phyloP scores from a whole-genome alignment of 1,284 basidiomycete genomes.

The Ceratobasidium theobromae region DNA sequence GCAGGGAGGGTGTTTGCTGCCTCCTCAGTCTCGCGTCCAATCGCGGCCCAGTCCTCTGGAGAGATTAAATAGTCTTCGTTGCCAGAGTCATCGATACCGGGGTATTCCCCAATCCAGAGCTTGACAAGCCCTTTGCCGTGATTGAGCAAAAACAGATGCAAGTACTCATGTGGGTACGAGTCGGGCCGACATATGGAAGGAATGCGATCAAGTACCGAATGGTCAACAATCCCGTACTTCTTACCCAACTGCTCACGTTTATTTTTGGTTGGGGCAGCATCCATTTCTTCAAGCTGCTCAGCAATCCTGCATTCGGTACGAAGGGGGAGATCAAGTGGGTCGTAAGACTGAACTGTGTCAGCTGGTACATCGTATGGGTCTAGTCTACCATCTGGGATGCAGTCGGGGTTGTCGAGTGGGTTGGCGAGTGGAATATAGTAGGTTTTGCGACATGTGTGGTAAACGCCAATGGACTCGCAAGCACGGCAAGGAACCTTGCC shows the following conservation, averaged over 20 bases:
- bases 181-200: slow-evolving; percentile 16
- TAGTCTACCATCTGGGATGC: too few relatives aligned
- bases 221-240: slow-evolving; percentile 31
- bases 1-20: slow-evolving; percentile 41
- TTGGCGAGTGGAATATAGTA: slow-evolving; percentile 35
- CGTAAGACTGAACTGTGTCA: slow-evolving; percentile 21
- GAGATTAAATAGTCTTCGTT: neutral
- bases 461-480: slow-evolving; percentile 47
- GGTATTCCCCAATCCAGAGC: slow-evolving; percentile 30
- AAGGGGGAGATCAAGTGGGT: slow-evolving; percentile 46
- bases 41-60: slow-evolving; percentile 25
- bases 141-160: slow-evolving; percentile 36
- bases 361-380: neutral
- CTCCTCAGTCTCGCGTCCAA: slow-evolving; percentile 41
- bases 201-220: slow-evolving; percentile 13
- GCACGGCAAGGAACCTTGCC: slow-evolving; percentile 48
- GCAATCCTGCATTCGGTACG: slow-evolving; percentile 41
- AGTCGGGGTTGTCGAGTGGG: too few relatives aligned
- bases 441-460: neutral
- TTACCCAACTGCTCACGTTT: neutral
- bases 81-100: neutral
- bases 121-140: slow-evolving; percentile 6
- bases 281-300: neutral
- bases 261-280: neutral
- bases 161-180: slow-evolving; percentile 35